Percentiles rank a stretch among this genome's conserved stretches.
Evolutionary conservation across 805 yeast genomes (phyloP).

Genomic region (Kregervanrija pseudodelftensis): DNA sequence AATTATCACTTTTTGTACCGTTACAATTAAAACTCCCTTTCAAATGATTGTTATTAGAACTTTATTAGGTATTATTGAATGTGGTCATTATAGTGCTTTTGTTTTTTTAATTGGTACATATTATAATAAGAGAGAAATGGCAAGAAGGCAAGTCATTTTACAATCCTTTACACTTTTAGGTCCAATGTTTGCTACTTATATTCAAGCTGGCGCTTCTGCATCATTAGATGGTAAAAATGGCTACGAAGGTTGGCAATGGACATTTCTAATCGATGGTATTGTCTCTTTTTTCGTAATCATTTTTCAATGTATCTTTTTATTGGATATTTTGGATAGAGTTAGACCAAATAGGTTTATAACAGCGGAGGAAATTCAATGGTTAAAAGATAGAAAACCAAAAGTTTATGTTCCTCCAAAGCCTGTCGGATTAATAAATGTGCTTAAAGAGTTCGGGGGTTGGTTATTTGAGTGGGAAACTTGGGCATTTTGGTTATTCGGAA

Average conservation of each 20-base stretch:
- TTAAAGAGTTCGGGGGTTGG: constrained; percentile 10
- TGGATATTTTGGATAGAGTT: constrained; percentile 22
- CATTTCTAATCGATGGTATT: constrained; percentile 56
- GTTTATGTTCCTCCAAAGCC: constrained; percentile 6
- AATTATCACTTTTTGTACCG: constrained; percentile 20
- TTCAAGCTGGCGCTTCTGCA: constrained; percentile 36
- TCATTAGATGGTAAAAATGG: constrained; percentile 39
- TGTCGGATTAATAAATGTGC: constrained; percentile 6
- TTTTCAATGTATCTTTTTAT: constrained; percentile 26
- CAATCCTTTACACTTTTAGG: constrained; percentile 35
- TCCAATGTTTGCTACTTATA: constrained; percentile 36
- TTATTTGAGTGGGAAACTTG: constrained; percentile 15
- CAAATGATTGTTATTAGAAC: constrained; percentile 37
- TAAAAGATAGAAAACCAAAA: constrained; percentile 10
- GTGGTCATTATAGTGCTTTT: constrained; percentile 35
- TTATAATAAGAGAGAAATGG: constrained; percentile 37
- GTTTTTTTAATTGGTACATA: constrained; percentile 34
- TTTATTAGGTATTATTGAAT: constrained; percentile 37
- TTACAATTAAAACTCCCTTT: constrained; percentile 22
- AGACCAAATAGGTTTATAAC: constrained; percentile 23
- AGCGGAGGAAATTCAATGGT: constrained; percentile 10
- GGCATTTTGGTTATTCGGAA: constrained; percentile 15
- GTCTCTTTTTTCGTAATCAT: constrained; percentile 51
- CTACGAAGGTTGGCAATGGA: constrained; percentile 59
- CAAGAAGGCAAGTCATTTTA: constrained; percentile 34